phyloP scores from a whole-genome alignment of 2,329 filamentous ascomycete genomes.

The Pseudopithomyces chartarum region DNA sequence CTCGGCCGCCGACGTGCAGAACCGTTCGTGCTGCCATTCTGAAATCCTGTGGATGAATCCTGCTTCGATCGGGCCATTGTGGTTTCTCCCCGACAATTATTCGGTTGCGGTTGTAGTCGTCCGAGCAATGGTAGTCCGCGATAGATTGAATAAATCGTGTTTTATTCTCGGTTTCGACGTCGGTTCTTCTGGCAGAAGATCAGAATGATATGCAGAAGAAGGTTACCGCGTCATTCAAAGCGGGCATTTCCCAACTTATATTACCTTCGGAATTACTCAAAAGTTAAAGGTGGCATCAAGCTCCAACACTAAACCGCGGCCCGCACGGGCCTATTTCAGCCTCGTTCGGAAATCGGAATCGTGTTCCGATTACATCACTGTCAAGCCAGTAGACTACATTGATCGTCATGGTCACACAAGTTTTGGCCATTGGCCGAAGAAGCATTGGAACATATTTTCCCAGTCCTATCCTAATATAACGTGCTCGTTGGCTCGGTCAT shows the following conservation, averaged over 20 bases:
- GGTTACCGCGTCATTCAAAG: not conserved
- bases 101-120: not conserved
- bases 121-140: not conserved
- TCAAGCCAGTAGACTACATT: too few relatives aligned
- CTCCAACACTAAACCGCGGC: constrained; percentile 31
- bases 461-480: too few relatives aligned
- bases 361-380: not conserved
- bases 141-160: not conserved
- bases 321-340: constrained; percentile 20
- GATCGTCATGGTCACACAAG: too few relatives aligned
- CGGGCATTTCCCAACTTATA: constrained; percentile 8
- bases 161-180: not conserved
- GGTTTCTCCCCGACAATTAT: not conserved
- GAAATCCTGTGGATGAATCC: constrained; percentile 25
- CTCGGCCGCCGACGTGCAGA: constrained; percentile 27
- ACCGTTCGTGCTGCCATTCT: constrained; percentile 30
- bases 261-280: constrained; percentile 11
- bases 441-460: too few relatives aligned
- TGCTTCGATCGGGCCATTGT: constrained; percentile 38
- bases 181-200: not conserved
- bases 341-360: constrained; percentile 24
- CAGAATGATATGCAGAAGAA: not conserved
- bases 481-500: not conserved
- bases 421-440: too few relatives aligned
- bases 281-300: constrained; percentile 40